Evolutionary conservation across 2,329 filamentous ascomycete species (phyloP).

Genomic region (Chrysoporthe puriensis): DNA sequence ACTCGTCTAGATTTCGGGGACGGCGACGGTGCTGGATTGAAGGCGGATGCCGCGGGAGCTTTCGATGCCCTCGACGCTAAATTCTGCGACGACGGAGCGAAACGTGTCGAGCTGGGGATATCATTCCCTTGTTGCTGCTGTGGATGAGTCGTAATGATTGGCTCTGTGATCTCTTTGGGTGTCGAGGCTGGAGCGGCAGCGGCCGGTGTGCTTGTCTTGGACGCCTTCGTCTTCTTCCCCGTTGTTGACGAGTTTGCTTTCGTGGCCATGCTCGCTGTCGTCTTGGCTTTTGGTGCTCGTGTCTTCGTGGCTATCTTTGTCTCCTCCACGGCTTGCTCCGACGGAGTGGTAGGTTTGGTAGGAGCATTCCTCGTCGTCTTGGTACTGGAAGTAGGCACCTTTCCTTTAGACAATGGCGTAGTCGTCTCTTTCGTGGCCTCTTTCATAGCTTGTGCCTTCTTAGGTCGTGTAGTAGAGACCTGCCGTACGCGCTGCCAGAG

Average conservation of each 20-base stretch:
- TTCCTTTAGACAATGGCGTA: conserved; percentile 7
- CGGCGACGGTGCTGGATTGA: background rate
- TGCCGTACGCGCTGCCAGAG: conserved; percentile 16
- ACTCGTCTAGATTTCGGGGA: background rate
- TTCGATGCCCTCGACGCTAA: background rate
- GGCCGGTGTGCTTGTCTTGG: background rate
- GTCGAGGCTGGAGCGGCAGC: conserved; percentile 6
- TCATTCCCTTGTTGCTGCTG: background rate
- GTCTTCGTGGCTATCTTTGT: conserved; percentile 9
- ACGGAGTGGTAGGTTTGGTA: conserved; percentile 8
- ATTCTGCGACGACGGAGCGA: background rate
- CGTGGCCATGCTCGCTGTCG: background rate
- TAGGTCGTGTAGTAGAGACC: conserved; percentile 25
- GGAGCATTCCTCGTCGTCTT: conserved; percentile 13
- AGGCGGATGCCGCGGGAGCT: background rate
- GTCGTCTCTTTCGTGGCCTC: conserved; percentile 10
- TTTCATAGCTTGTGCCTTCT: conserved; percentile 21
- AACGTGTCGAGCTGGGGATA: conserved; percentile 2
- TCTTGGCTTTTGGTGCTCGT: conserved; percentile 1
- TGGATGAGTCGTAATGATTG: background rate
- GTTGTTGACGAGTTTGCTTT: background rate
- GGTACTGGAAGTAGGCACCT: conserved; percentile 9
- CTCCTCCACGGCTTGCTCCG: background rate
- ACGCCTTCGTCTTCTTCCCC: conserved; percentile 3
- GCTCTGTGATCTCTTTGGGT: background rate